phyloP scores from a whole-genome alignment of 257 asterid genomes.

The Solanum chmielewskii region DNA sequence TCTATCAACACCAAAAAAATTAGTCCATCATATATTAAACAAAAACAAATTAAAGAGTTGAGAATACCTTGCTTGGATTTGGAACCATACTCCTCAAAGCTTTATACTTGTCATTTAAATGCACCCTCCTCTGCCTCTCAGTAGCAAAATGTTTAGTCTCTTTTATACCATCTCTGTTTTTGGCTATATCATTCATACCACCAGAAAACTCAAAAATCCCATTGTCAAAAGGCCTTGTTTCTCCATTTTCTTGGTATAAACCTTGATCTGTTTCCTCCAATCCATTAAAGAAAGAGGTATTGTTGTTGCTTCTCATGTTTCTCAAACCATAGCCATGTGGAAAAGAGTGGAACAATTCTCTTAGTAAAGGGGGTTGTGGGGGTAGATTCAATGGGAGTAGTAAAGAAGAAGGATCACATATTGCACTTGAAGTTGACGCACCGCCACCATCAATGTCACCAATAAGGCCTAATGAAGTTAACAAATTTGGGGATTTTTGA shows the following conservation, averaged over 20 bases:
- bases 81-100: conserved; percentile 55
- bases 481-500: conserved; percentile 32
- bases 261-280: conserved; percentile 47
- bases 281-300: conserved; percentile 41
- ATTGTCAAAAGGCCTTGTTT: conserved; percentile 31
- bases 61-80: conserved; percentile 59
- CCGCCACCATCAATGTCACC: conserved; percentile 31
- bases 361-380: conserved; percentile 70
- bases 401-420: conserved; percentile 60
- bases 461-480: conserved; percentile 56
- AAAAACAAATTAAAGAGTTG: neutral
- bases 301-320: conserved; percentile 8
- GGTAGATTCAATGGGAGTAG: conserved; percentile 54
- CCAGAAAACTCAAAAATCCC: conserved; percentile 57
- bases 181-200: conserved; percentile 10
- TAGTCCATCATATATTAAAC: neutral
- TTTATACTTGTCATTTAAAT: conserved; percentile 43
- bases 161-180: conserved; percentile 38
- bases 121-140: conserved; percentile 72
- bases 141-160: conserved; percentile 60
- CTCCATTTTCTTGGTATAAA: conserved; percentile 35
- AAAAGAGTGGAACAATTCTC: conserved; percentile 65
- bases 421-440: conserved; percentile 17
- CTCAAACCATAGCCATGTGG: conserved; percentile 40
- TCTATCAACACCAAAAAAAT: conserved; percentile 9